These are phyloP conservation scores for Coemansia sp. DNA, from an alignment of 192 early-diverging fungal species.

Conservation along the genomic window DNA sequence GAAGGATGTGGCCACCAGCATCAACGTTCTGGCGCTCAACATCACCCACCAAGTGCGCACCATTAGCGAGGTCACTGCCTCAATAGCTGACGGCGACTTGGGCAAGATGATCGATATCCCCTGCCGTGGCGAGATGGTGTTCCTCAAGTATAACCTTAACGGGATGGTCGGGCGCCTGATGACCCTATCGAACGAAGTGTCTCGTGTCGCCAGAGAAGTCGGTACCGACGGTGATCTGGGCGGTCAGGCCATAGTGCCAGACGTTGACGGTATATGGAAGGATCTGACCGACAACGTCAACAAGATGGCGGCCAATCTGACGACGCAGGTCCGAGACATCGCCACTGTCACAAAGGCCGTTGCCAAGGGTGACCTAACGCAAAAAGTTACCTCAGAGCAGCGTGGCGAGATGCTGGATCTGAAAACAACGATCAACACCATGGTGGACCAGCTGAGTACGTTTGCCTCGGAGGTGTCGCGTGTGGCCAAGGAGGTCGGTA, in stretches of 20 bases:
- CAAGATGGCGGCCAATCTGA: too few relatives aligned
- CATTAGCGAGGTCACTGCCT: slow-evolving; percentile 63
- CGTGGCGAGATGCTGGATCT: too few relatives aligned
- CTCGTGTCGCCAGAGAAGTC: too few relatives aligned
- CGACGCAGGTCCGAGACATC: too few relatives aligned
- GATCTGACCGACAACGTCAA: too few relatives aligned
- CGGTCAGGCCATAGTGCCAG: slow-evolving; percentile 58
- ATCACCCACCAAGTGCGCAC: slow-evolving; percentile 64
- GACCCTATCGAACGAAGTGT: slow-evolving; percentile 65
- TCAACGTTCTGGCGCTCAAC: slow-evolving; percentile 70
- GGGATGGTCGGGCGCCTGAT: slow-evolving; percentile 62
- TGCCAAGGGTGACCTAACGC: too few relatives aligned
- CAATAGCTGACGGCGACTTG: slow-evolving; percentile 66
- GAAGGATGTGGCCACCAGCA: slow-evolving; percentile 68
- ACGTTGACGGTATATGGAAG: slow-evolving; percentile 59
- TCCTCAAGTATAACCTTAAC: slow-evolving; percentile 50
- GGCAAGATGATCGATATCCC: slow-evolving; percentile 53
- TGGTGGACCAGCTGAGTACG: too few relatives aligned
- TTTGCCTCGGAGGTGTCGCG: too few relatives aligned
- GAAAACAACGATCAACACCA: too few relatives aligned
- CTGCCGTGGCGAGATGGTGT: slow-evolving; percentile 45
- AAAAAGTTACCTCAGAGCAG: too few relatives aligned
- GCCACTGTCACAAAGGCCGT: too few relatives aligned
- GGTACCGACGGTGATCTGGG: slow-evolving; percentile 77
- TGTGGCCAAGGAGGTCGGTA: too few relatives aligned